Evolutionary conservation across 805 yeast genomes (phyloP), one percentile per base, ranked within the genome.

Genomic region (Candida insectorum): DNA sequence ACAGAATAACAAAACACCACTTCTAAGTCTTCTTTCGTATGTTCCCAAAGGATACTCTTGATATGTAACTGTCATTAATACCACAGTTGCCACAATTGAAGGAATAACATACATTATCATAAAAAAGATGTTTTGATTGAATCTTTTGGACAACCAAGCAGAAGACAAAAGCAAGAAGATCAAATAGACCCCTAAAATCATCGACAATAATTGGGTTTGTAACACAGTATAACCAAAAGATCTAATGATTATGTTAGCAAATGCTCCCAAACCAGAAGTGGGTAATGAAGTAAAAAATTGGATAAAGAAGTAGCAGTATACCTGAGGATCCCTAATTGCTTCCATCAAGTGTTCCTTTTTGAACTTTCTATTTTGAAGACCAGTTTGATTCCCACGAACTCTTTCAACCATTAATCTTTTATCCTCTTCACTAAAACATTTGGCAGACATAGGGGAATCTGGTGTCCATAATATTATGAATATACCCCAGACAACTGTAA

Each of bases 141-240:
- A 49, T 30, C 49, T 38, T 11, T 61, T 48, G 14, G 58, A 58
- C n/a, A 61, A 40, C 37, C 59, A 54, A 6, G 65, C 60, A 9
- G 58, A 58, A 29, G 52, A 37, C 25, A 54, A 28, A 26, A 62
- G 59, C 14, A 58, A 51, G 10, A 58, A 35, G 24, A 62, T 56
- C 21, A 60, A 71, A 26, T 72, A 64, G 6, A 73, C 70, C 47
- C 83, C 81, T 29, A 75, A 69, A 3, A 82, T 81, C 60, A 74
- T 63, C 46, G 76, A 79, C 40, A 73, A 52, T 18, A 73, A 48
- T 4, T 77, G 72, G 4, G 77, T 62, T 31, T 62, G 49, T 33
- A 68, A 56, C 22, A 49, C 53, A 27, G 61, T 58, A 45, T 71
- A 74, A 2, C 79, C 79, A 47, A 74, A 72, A 9, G 75, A 60